Evolutionary conservation across 2,329 filamentous ascomycete genomes (phyloP).

Genomic region (Aspergillus persii): DNA sequence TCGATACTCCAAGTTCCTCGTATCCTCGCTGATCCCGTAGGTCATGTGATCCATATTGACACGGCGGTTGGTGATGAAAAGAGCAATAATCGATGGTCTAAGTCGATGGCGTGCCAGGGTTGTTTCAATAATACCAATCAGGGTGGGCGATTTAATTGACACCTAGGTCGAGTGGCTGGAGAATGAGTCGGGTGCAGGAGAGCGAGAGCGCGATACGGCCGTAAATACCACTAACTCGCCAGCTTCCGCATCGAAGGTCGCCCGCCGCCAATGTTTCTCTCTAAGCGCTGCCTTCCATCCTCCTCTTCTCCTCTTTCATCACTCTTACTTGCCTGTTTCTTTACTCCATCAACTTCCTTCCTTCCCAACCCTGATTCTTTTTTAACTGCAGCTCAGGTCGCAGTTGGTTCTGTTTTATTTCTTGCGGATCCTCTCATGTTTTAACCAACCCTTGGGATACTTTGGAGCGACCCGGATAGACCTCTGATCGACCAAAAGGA

Average conservation of each 20-base stretch:
- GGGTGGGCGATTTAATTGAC: too few relatives aligned
- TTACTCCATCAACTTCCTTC: not conserved
- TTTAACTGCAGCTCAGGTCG: not conserved
- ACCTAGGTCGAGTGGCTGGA: too few relatives aligned
- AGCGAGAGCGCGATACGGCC: not conserved
- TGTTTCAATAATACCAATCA: too few relatives aligned
- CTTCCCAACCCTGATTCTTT: not conserved
- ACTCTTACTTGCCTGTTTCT: conserved; percentile 4
- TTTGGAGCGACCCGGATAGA: not conserved
- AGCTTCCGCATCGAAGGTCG: not conserved
- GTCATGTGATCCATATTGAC: too few relatives aligned
- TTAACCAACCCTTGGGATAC: not conserved
- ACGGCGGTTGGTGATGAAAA: too few relatives aligned
- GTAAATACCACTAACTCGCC: not conserved
- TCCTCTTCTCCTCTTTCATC: conserved; percentile 14
- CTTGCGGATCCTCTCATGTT: conserved; percentile 1
- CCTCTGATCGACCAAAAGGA: conserved; percentile 9
- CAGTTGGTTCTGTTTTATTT: not conserved
- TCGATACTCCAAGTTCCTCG: not conserved
- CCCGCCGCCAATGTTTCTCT: conserved; percentile 1
- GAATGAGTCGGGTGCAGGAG: too few relatives aligned
- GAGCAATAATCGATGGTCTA: too few relatives aligned
- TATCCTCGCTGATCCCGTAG: too few relatives aligned
- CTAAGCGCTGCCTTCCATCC: conserved; percentile 18
- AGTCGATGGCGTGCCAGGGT: too few relatives aligned